Conservation (phyloP, 306 rosid species). For the Fagus crenata region DNA sequence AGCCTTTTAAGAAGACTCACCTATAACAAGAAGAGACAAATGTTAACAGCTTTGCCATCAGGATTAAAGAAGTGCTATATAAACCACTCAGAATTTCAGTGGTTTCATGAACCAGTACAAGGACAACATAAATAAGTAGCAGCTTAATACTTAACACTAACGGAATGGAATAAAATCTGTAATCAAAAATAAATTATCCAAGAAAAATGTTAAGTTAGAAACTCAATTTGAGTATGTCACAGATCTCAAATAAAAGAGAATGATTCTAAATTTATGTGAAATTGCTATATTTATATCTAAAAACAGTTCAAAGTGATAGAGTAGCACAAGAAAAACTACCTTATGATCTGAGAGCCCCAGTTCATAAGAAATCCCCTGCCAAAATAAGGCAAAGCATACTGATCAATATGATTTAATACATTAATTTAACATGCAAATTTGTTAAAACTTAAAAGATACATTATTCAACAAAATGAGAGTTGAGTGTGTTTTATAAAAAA, state of each 20-base stretch:
- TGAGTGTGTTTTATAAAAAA: too few relatives aligned
- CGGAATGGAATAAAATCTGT: neutral
- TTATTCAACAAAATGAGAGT: neutral
- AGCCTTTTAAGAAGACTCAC: conserved; percentile 44
- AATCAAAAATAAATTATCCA: neutral
- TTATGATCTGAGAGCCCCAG: conserved; percentile 39
- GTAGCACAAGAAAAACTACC: conserved; percentile 27
- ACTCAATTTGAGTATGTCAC: neutral
- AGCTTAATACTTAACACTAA: neutral
- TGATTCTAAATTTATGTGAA: neutral
- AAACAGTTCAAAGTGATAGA: neutral
- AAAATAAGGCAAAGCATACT: neutral
- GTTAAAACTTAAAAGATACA: neutral
- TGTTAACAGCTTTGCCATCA: neutral
- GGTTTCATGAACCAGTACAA: neutral
- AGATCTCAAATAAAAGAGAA: neutral
- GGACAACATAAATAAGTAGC: neutral
- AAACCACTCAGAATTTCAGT: neutral
- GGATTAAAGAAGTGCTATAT: neutral
- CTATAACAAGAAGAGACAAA: conserved; percentile 27
- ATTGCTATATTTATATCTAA: neutral
- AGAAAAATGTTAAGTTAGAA: neutral
- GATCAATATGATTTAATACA: neutral
- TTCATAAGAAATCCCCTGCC: conserved; percentile 54
- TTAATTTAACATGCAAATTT: too few relatives aligned